Base-by-base conservation (phyloP, 169 alveolate genomes). In the Eimeria brunetti region DNA sequence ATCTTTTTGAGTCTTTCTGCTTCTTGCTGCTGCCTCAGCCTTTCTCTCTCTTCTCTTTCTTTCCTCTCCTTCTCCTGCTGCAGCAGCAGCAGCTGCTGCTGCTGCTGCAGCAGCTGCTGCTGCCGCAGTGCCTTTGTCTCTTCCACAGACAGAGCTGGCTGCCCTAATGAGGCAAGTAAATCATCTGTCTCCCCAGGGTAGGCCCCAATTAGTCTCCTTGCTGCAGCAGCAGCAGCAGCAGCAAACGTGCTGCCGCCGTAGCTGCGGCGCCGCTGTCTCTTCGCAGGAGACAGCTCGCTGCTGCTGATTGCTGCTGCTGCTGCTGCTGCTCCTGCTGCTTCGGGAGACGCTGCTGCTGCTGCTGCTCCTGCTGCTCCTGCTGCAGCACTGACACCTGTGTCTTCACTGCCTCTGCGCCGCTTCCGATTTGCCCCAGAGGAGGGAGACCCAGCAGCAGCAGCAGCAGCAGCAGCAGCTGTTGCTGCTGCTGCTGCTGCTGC, bases 171-270 rank as follows among this genome's bases (percentile, higher is more conserved):
- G 18, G 64, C 24, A 9, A 56, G 64, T 18, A 56, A 9, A 12
- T 56, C 64, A 18, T 56, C 18, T 56, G 64, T 56, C 24, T 56
- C 64, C 18, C 24, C 64, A 56, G 64, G 18, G 24, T 56, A 18
- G 18, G 24, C 9, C 64, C 9, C 24, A 9, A 56, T 9, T 18
- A 56, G 64, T 18, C 9, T 9, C 64, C 64, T 56, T 56, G 64
- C 64, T 56, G 64, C 64, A 56, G 64, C 64, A 56, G 64, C 64
- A 56, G 64, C 64, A 56, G 64, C 64, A 56, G 64, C 64, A n/a
- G n/a, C n/a, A n/a, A n/a, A n/a, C n/a, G n/a, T n/a, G n/a, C n/a
- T n/a, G n/a, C n/a, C n/a, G n/a, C 64, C 64, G 64, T 56, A 18
- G 64, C 64, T 56, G 64, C 64, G 64, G 24, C 64, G 64, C 64